These are phyloP conservation scores for Prunus yedoensis DNA, from an alignment of 331 rosid genomes.

Conservation along the genomic window DNA sequence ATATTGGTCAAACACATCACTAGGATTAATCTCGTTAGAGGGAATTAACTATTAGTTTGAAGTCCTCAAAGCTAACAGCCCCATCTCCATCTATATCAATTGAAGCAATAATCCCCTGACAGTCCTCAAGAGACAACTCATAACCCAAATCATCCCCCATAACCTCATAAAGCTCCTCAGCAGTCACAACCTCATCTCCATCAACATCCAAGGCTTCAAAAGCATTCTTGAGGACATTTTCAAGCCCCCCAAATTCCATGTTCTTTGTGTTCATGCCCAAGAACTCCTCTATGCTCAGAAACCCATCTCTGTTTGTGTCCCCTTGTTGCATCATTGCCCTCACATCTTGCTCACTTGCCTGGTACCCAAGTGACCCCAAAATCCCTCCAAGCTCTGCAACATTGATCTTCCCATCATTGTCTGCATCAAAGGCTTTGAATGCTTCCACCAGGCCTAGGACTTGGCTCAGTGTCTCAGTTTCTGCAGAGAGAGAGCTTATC, in stretches of 20 bases:
- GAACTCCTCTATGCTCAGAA: conserved; percentile 61
- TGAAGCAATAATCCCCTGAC: conserved; percentile 49
- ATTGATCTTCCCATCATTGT: conserved; percentile 58
- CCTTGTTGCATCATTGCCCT: conserved; percentile 58
- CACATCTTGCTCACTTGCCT: conserved; percentile 48
- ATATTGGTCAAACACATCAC: not conserved
- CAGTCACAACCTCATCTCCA: conserved; percentile 49
- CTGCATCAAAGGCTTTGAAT: conserved; percentile 61
- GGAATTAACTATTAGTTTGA: conserved; percentile 49
- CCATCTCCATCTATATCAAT: conserved; percentile 77
- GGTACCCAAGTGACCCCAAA: conserved; percentile 68
- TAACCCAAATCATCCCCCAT: conserved; percentile 41
- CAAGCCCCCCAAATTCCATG: conserved; percentile 45
- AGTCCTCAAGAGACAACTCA: conserved; percentile 43
- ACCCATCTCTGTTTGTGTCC: conserved; percentile 64
- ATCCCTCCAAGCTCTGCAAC: conserved; percentile 61
- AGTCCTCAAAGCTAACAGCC: conserved; percentile 57
- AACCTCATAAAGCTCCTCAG: conserved; percentile 51
- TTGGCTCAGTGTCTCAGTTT: conserved; percentile 57
- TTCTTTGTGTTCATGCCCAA: conserved; percentile 61
- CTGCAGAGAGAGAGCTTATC: conserved; percentile 32
- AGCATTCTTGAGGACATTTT: too few species aligned
- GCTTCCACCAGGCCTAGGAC: conserved; percentile 53
- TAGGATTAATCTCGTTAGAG: conserved; percentile 23
- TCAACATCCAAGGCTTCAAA: conserved; percentile 45